Evolutionary conservation across 164 flowering plant genomes (phyloP).

Genomic region (Vitis vinifera): ASM3070453v1 NC_081806.1:7968001-7968500

Average conservation of each 20-base stretch:
- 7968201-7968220: conserved; percentile 67
- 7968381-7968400: conserved; percentile 78
- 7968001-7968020: no score
- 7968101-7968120: no score
- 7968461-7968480: conserved; percentile 66
- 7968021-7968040: no score
- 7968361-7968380: conserved; percentile 75
- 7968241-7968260: conserved; percentile 9
- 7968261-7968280: conserved; percentile 15
- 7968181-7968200: background rate
- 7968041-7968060: no score
- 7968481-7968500: conserved; percentile 86
- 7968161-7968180: background rate
- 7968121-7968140: background rate
- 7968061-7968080: no score
- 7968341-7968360: conserved; percentile 75
- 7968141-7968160: background rate
- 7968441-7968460: conserved; percentile 82
- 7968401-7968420: conserved; percentile 96
- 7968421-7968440: conserved; percentile 95
- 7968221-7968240: conserved; percentile 49
- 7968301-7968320: conserved; percentile 87
- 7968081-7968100: no score
- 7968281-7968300: conserved; percentile 39
- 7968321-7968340: conserved; percentile 27